A percentile compares a stretch with the other conserved stretches of the same genome.
These are phyloP conservation scores for Polytrichum commune DNA, from an alignment of 225 moss, liverwort and hornwort genomes.

Conservation along the genomic window DNA sequence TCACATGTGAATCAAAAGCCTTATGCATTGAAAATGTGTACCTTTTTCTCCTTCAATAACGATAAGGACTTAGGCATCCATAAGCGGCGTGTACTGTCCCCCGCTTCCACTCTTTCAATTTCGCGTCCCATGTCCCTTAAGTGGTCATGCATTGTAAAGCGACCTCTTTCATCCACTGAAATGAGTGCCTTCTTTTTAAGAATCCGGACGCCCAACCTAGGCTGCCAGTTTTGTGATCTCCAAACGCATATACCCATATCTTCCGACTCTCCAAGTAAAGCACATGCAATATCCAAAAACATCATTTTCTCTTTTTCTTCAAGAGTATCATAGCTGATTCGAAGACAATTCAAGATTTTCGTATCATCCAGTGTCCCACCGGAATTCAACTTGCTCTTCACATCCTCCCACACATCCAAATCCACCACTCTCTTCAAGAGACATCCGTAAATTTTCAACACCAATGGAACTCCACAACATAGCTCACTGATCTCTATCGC, in stretches of 20 bases:
- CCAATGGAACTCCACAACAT: conserved; percentile 2
- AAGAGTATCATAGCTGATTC: conserved; percentile 4
- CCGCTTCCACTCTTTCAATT: neutral
- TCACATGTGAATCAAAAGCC: too few species aligned
- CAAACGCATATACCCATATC: neutral
- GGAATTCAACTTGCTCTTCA: neutral
- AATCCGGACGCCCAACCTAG: neutral
- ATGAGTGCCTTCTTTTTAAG: neutral
- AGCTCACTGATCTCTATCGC: neutral
- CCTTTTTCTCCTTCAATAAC: neutral
- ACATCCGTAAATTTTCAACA: neutral
- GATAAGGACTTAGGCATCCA: conserved; percentile 6
- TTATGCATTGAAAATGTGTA: neutral
- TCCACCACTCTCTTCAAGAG: neutral
- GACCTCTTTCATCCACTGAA: neutral
- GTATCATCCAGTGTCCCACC: neutral
- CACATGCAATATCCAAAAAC: conserved; percentile 7
- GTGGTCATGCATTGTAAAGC: neutral
- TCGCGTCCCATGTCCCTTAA: conserved; percentile 6
- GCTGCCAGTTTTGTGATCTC: neutral
- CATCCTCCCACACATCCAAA: neutral
- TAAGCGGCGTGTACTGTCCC: neutral
- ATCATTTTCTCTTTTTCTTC: neutral
- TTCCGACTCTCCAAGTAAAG: neutral
- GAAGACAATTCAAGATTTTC: neutral